Evolutionary conservation across 2,329 filamentous ascomycete species (phyloP).

Genomic region (Aspergillus fijiensis): DNA sequence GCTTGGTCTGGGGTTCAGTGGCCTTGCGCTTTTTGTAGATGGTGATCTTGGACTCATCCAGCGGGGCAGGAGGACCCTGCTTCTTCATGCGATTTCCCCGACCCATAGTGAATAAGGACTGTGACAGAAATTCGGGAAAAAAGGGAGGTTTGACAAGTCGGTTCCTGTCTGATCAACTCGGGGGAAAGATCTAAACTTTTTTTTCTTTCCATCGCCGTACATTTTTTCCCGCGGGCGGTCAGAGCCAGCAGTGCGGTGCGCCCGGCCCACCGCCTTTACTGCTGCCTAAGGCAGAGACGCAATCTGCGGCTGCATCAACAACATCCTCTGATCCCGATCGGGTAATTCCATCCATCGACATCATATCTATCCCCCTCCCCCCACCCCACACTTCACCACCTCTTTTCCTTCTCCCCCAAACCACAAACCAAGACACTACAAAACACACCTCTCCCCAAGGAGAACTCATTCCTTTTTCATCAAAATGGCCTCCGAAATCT

Average conservation of each 20-base stretch:
- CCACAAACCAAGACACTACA: neutral
- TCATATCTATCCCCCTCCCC: neutral
- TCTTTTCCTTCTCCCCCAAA: neutral
- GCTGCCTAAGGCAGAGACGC: slow-evolving; percentile 13
- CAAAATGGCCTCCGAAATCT: slow-evolving; percentile 68
- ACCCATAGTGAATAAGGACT: slow-evolving; percentile 65
- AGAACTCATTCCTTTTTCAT: too few species aligned
- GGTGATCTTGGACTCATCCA: slow-evolving; percentile 69
- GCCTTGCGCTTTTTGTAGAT: slow-evolving; percentile 77
- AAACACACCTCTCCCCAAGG: too few species aligned
- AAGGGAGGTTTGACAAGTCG: slow-evolving; percentile 9
- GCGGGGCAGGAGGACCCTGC: slow-evolving; percentile 79
- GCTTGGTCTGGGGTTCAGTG: slow-evolving; percentile 58
- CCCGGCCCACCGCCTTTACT: neutral
- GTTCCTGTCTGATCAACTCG: slow-evolving; percentile 15
- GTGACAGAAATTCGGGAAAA: slow-evolving; percentile 12
- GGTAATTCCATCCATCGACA: slow-evolving; percentile 16
- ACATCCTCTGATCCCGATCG: slow-evolving; percentile 15
- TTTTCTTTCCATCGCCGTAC: slow-evolving; percentile 23
- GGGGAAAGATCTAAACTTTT: slow-evolving; percentile 27
- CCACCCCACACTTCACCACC: neutral
- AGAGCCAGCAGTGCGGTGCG: slow-evolving; percentile 28
- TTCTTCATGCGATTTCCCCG: slow-evolving; percentile 91
- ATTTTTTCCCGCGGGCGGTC: slow-evolving; percentile 32
- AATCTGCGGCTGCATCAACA: slow-evolving; percentile 8